These are phyloP conservation scores for Entomortierella lignicola DNA, from an alignment of 192 early-diverging fungal genomes.

Conservation along the genomic window DNA sequence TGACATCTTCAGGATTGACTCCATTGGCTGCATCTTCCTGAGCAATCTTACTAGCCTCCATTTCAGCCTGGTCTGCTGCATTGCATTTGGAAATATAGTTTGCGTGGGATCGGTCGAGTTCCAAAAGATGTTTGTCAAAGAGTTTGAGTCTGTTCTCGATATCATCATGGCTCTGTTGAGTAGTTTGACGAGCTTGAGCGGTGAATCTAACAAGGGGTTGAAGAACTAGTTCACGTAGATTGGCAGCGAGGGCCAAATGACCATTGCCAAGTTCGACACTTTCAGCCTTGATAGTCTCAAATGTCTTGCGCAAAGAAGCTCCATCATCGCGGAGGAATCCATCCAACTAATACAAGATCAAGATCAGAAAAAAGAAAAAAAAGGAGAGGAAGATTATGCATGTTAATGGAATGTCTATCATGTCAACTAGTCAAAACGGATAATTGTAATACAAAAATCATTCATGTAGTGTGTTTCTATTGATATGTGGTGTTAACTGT, in stretches of 20 bases:
- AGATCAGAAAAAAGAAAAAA: no score
- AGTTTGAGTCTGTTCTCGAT: slow-evolving; percentile 62
- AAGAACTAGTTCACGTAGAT: slow-evolving; percentile 58
- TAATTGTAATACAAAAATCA: no score
- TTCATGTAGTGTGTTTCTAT: no score
- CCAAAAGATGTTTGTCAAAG: slow-evolving; percentile 57
- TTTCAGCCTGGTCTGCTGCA: slow-evolving; percentile 73
- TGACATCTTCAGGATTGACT: background rate
- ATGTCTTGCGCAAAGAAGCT: slow-evolving; percentile 61
- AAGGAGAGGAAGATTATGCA: no score
- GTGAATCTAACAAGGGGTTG: slow-evolving; percentile 61
- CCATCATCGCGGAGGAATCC: slow-evolving; percentile 70
- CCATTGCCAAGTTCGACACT: slow-evolving; percentile 56
- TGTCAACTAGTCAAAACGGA: no score
- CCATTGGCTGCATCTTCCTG: slow-evolving; percentile 17
- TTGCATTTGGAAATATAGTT: slow-evolving; percentile 64
- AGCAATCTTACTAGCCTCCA: slow-evolving; percentile 54
- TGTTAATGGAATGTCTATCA: no score
- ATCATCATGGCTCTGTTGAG: slow-evolving; percentile 54
- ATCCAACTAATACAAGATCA: slow-evolving; percentile 41
- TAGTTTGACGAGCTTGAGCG: slow-evolving; percentile 49
- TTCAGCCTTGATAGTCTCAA: slow-evolving; percentile 60
- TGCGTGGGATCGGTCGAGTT: slow-evolving; percentile 56
- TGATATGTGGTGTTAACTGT: no score
- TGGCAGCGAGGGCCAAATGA: slow-evolving; percentile 55